Evolutionary conservation across 1,284 basidiomycete species (phyloP).

Genomic region (Vanrija humicola): DNA sequence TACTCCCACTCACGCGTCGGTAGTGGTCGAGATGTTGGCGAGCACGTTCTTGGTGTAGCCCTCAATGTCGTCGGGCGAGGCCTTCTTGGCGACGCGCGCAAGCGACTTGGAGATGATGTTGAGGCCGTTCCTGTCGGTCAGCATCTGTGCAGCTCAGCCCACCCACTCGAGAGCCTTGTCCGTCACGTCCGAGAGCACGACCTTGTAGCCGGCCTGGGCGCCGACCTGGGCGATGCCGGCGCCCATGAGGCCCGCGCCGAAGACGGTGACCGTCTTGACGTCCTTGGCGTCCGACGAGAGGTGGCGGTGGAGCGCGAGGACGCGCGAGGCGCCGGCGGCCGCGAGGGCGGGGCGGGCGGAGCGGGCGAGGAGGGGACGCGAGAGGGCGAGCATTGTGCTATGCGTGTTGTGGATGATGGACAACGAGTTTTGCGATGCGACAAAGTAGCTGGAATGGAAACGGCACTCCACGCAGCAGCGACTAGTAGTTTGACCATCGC

Average conservation of each 20-base stretch:
- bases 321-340: not conserved
- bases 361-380: conserved; percentile 9
- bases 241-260: conserved; percentile 55
- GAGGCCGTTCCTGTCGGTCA: conserved; percentile 51
- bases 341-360: not conserved
- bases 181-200: conserved; percentile 49
- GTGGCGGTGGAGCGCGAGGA: conserved; percentile 3
- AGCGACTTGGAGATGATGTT: conserved; percentile 57
- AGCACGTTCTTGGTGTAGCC: conserved; percentile 48
- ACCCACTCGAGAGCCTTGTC: conserved; percentile 46
- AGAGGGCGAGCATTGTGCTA: conserved; percentile 11
- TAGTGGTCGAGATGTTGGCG: conserved; percentile 53
- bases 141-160: not conserved
- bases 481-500: no score
- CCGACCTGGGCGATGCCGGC: conserved; percentile 55
- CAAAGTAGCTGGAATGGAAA: no score
- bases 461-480: no score
- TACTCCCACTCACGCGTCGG: conserved; percentile 47
- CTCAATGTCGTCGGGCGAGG: conserved; percentile 51
- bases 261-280: conserved; percentile 48
- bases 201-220: conserved; percentile 52
- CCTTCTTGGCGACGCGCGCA: conserved; percentile 53
- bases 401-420: no score
- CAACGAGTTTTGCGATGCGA: no score
- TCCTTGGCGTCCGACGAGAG: conserved; percentile 4